Conservation (phyloP, 257 asterid genomes). For the Nicotiana obtusifolia region DNA sequence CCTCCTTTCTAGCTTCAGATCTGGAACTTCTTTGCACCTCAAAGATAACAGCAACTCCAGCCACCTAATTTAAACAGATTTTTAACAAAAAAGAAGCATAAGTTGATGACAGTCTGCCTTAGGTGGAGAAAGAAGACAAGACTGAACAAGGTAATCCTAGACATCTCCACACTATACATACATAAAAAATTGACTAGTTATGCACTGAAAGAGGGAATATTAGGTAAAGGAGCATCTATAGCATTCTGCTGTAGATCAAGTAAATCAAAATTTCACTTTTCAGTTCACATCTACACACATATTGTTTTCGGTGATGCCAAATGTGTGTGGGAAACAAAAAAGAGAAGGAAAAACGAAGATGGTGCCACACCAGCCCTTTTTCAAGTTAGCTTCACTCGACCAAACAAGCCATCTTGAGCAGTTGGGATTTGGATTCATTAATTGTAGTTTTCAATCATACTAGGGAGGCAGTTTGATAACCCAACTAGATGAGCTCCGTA, state of each 20-base stretch:
- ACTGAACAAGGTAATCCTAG: background rate
- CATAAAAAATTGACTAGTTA: background rate
- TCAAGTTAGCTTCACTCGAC: background rate
- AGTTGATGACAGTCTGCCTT: background rate
- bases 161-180: background rate
- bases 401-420: background rate
- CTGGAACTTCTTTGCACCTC: constrained; percentile 82
- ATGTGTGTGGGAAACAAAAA: background rate
- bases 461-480: background rate
- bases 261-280: background rate
- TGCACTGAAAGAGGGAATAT: background rate
- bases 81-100: background rate
- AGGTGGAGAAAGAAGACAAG: background rate
- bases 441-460: background rate
- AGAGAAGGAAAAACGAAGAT: background rate
- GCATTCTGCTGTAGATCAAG: background rate
- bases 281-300: background rate
- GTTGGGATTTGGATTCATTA: background rate
- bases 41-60: constrained; percentile 57
- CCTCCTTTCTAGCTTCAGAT: constrained; percentile 93
- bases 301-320: background rate
- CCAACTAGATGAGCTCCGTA: background rate
- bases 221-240: background rate
- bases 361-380: background rate
- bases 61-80: constrained; percentile 45